Base-by-base conservation (phyloP, 768 basidiomycete genomes). In the Bullera alba region DNA sequence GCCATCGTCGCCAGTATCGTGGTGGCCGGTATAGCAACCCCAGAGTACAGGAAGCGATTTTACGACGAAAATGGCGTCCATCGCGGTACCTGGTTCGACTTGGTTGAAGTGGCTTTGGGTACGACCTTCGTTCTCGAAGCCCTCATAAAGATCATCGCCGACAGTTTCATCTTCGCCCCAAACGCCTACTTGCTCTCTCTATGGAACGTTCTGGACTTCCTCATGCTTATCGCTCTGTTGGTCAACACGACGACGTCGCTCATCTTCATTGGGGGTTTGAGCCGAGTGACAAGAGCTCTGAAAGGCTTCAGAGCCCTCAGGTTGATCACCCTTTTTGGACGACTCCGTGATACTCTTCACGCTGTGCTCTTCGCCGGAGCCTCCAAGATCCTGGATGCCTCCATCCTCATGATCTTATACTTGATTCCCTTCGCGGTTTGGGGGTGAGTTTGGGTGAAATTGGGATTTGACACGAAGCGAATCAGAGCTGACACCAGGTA, bases 151-250 rank as follows among this genome's bases (percentile, higher is more conserved):
- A 74, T 91, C 67, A 75, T 89, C 41, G 93, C 93, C 1, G 93
- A 97, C 64, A 93, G 93, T 0, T 85, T 93, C 70, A 65, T 85
- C 14, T 90, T 91, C 74, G 83, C 65, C 2, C 66, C 65, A 5
- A 70, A 68, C 50, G 89, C 90, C 0, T 96, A 97, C 67, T 70
- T 95, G 25, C 83, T 83, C 23, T 87, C 86, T 54, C 83, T 91
- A 6, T 96, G 91, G 90, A 96, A 96, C 69, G 71, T 84, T 60
- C 75, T 96, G 50, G 93, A 96, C 73, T 83, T 92, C 59, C 69
- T 87, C 65, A 84, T 96, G 67, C 80, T 96, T 75, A 69, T 75
- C 28, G 85, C 87, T 4, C 72, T 93, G 26, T 71, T 90, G 22
- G 77, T 85, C 64, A 91, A 87, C 54, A 78, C 86, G 44, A 77